Evolutionary conservation across 2,329 filamentous ascomycete species (phyloP).

Genomic region (Rutstroemia sp.): DNA sequence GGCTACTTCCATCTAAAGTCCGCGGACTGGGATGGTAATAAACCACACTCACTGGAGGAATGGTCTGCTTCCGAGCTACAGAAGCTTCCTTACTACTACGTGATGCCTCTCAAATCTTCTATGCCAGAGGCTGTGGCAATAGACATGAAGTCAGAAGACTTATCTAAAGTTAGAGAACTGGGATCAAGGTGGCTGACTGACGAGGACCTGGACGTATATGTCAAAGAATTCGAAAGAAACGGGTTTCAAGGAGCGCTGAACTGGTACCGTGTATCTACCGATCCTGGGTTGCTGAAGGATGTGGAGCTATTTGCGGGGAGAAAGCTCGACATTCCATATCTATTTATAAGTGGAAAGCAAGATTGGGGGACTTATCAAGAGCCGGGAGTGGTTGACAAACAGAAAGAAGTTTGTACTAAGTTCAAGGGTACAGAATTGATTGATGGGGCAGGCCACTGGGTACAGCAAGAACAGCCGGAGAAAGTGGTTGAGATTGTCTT

Average conservation of each 20-base stretch:
- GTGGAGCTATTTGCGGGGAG: slow-evolving; percentile 51
- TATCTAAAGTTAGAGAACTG: slow-evolving; percentile 31
- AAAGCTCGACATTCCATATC: slow-evolving; percentile 52
- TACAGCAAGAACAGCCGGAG: slow-evolving; percentile 58
- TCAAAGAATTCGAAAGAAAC: slow-evolving; percentile 50
- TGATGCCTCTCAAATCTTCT: slow-evolving; percentile 50
- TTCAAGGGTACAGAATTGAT: slow-evolving; percentile 47
- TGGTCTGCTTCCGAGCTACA: slow-evolving; percentile 52
- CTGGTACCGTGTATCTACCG: slow-evolving; percentile 57
- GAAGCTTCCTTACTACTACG: slow-evolving; percentile 60
- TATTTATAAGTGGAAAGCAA: slow-evolving; percentile 52
- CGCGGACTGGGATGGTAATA: slow-evolving; percentile 49
- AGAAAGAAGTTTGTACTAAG: slow-evolving; percentile 43
- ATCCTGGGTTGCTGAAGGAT: slow-evolving; percentile 40
- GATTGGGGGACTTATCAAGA: slow-evolving; percentile 67
- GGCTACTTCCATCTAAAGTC: slow-evolving; percentile 65
- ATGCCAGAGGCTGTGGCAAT: slow-evolving; percentile 52
- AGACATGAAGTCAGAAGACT: slow-evolving; percentile 49
- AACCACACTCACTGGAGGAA: slow-evolving; percentile 43
- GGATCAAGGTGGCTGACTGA: slow-evolving; percentile 45
- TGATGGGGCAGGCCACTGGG: slow-evolving; percentile 60
- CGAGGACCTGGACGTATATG: slow-evolving; percentile 53
- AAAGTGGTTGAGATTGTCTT: slow-evolving; percentile 42
- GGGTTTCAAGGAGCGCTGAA: slow-evolving; percentile 61
- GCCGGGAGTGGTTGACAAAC: slow-evolving; percentile 54